Evolutionary conservation across 331 rosid species (phyloP).

Genomic region (Rosa hybrid): DNA sequence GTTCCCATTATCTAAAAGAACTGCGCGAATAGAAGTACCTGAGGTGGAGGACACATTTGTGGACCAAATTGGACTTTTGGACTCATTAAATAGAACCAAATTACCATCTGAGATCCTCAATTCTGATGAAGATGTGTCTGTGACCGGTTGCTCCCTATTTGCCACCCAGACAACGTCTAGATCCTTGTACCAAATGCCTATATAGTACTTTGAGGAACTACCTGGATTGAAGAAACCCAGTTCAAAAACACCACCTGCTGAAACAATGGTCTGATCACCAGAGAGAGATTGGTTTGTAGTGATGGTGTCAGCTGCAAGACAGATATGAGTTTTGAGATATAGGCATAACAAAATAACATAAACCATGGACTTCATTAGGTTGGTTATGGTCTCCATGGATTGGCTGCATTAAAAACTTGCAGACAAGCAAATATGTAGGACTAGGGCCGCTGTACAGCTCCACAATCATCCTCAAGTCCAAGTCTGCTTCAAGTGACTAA

Average conservation of each 20-base stretch:
- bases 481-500: too few relatives aligned
- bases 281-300: neutral
- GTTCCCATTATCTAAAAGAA: slow-evolving; percentile 37
- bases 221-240: neutral
- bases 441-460: too few relatives aligned
- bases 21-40: slow-evolving; percentile 5
- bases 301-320: neutral
- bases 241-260: neutral
- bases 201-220: slow-evolving; percentile 38
- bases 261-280: neutral
- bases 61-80: slow-evolving; percentile 33
- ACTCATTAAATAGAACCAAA: slow-evolving; percentile 36
- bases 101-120: slow-evolving; percentile 30
- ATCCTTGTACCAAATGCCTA: slow-evolving; percentile 70
- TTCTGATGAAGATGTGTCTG: neutral
- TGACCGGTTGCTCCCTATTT: slow-evolving; percentile 40
- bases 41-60: slow-evolving; percentile 12
- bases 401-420: neutral
- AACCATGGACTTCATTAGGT: neutral
- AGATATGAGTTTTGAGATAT: neutral
- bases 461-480: too few relatives aligned
- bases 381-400: neutral
- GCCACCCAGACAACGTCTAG: slow-evolving; percentile 42
- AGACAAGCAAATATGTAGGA: neutral
- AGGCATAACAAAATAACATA: neutral